Evolutionary conservation across 768 basidiomycete species (phyloP).

Genomic region (Russula olivacea): DNA sequence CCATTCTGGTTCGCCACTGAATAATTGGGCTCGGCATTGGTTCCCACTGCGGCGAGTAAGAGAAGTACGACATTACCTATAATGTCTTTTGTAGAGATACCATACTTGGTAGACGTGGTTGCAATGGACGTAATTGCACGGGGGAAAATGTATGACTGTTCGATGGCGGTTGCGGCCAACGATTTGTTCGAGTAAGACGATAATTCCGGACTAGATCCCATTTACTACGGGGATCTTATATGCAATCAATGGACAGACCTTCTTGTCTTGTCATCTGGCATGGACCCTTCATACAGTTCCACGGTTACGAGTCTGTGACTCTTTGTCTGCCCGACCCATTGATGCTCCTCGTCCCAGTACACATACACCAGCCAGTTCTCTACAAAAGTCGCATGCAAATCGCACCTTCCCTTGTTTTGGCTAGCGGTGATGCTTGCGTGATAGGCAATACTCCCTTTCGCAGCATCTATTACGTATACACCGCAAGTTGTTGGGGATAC

Average conservation of each 20-base stretch:
- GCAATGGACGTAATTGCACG: conserved; percentile 62
- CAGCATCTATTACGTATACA: conserved; percentile 72
- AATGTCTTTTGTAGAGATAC: conserved; percentile 80
- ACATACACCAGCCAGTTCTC: conserved; percentile 95
- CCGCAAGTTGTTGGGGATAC: conserved; percentile 40
- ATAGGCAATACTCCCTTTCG: conserved; percentile 74
- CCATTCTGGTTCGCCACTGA: conserved; percentile 72
- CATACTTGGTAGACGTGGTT: conserved; percentile 79
- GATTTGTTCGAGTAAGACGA: conserved; percentile 51
- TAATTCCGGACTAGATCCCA: conserved; percentile 42
- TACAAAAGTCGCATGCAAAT: conserved; percentile 60
- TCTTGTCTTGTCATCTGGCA: conserved; percentile 58
- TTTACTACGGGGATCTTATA: too few species aligned
- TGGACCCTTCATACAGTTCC: conserved; percentile 80
- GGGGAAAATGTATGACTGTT: conserved; percentile 68
- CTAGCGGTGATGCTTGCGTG: conserved; percentile 47
- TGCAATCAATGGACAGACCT: conserved; percentile 38
- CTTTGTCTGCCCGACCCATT: conserved; percentile 46
- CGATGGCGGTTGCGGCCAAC: conserved; percentile 49
- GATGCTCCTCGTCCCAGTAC: conserved; percentile 62
- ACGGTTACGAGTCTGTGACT: conserved; percentile 73
- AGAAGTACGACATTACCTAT: conserved; percentile 54
- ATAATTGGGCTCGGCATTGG: background rate
- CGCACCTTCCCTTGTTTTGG: conserved; percentile 41
- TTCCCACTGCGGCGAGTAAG: background rate